Conservation (phyloP, 495 filamentous ascomycete species). For the Aspergillus affinis region DNA sequence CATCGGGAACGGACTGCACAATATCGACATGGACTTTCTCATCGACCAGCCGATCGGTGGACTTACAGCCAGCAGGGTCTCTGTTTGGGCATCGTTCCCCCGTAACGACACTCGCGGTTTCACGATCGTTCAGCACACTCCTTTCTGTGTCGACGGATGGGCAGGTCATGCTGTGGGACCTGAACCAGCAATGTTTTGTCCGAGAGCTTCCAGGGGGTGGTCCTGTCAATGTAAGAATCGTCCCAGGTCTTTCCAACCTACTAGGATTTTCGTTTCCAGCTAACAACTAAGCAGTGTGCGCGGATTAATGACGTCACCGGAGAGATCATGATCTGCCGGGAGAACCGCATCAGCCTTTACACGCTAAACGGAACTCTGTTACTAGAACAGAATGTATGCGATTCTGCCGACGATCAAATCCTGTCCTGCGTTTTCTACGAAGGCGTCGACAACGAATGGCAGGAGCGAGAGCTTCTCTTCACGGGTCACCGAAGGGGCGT, state of each 20-base stretch:
- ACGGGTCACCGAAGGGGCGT: conserved; percentile 84
- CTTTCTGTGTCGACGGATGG: conserved; percentile 80
- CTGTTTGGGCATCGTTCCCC: conserved; percentile 87
- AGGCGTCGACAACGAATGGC: conserved; percentile 86
- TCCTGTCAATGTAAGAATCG: conserved; percentile 47
- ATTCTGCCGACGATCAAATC: conserved; percentile 69
- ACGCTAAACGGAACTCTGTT: conserved; percentile 84
- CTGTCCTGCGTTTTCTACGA: conserved; percentile 90
- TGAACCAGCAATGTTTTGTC: conserved; percentile 85
- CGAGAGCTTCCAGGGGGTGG: conserved; percentile 63
- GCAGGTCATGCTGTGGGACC: conserved; percentile 85
- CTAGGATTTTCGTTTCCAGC: conserved; percentile 1
- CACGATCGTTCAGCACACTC: conserved; percentile 81
- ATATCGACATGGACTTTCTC: conserved; percentile 77
- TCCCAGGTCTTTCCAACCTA: background rate
- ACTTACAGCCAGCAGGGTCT: conserved; percentile 74
- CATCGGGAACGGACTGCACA: conserved; percentile 87
- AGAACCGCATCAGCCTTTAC: conserved; percentile 71
- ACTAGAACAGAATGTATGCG: conserved; percentile 75
- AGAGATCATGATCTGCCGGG: conserved; percentile 80
- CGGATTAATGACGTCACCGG: conserved; percentile 87
- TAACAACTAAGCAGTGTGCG: conserved; percentile 58
- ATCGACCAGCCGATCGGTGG: conserved; percentile 65
- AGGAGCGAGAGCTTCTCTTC: conserved; percentile 81
- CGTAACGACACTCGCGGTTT: conserved; percentile 77